Percentiles rank a stretch among this genome's conserved stretches.
Conservation (phyloP, 306 rosid species). For the Quercus robur region DNA sequence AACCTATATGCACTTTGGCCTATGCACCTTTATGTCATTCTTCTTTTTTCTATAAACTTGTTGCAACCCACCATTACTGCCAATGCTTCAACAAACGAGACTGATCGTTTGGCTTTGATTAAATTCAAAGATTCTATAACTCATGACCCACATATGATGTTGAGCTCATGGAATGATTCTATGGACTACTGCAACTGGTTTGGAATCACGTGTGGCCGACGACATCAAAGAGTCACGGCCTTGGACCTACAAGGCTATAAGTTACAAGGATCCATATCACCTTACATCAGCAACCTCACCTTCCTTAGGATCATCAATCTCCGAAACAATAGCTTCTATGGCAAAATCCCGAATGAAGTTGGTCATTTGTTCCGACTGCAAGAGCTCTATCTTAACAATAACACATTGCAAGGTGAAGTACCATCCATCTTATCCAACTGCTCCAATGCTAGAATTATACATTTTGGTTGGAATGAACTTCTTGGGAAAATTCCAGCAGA, state of each 20-base stretch:
- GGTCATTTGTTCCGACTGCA: neutral
- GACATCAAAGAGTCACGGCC: slow-evolving; percentile 14
- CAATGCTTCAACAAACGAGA: neutral
- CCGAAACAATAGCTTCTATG: neutral
- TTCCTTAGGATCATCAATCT: slow-evolving; percentile 6
- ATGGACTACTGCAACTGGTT: too few relatives aligned
- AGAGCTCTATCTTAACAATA: neutral
- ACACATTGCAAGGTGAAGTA: slow-evolving; percentile 10
- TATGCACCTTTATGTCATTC: too few relatives aligned
- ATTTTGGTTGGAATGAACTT: fast-evolving
- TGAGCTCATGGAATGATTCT: too few relatives aligned
- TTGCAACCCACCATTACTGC: neutral
- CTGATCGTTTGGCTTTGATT: slow-evolving; percentile 6
- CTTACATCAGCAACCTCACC: slow-evolving; percentile 12
- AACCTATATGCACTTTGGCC: neutral
- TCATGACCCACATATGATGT: neutral
- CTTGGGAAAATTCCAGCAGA: neutral
- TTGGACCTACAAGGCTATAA: neutral
- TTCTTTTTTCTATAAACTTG: neutral
- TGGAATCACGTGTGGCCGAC: neutral
- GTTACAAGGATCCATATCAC: slow-evolving; percentile 10
- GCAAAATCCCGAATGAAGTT: neutral
- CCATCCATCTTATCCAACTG: neutral
- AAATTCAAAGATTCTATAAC: neutral
- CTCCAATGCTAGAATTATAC: neutral